Evolutionary conservation across 352 stramenopile species (phyloP), one percentile per base, ranked within the genome.

Genomic region (Phytopythium delawarense): DNA sequence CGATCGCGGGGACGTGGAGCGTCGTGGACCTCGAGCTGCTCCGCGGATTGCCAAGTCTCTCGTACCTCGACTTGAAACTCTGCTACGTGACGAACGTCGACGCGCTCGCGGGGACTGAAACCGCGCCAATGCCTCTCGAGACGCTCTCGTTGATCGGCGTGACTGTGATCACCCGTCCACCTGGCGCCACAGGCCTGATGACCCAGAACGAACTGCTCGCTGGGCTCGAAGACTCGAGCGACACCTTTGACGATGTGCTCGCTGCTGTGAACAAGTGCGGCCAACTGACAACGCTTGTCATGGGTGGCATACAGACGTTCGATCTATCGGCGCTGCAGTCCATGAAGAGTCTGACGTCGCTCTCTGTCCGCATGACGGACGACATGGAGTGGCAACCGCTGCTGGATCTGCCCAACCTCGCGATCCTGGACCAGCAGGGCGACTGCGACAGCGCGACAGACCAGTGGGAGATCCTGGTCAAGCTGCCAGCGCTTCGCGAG

Each of bases 1-100:
- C 45, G 45, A 52, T 52, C 20, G 45, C 45, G 5, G 45, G 45
- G 11, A 52, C 45, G 12, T 52, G 45, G 45, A 52, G 21, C 45
- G 45, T 52, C 45, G 12, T 52, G 11, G 23, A 52, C 12, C 45
- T 52, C 45, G 45, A 52, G 21, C 45, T 52, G 45, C 9, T 52
- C 11, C 45, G 45, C 4, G 45, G 45, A 5, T 9, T 52, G 8
- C 15, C 21, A 12, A 52, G 45, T 8, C 45, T 52, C 9, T 52
- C 45, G 9, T 30, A 30, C 9, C 45, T 52, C 45, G 45, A 52
- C n/a, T 9, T 52, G 9, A 52, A 52, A 20, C 11, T 52, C n/a
- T 52, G 45, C 45, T 5, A 30, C 45, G 45, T 52, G 21, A 34
- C 12, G 45, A 52, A 32, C 21, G 45, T 52, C 45, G n/a, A 12